These are phyloP conservation scores for Clitoria ternatea DNA, from an alignment of 306 rosid species.

Conservation along the genomic window DNA sequence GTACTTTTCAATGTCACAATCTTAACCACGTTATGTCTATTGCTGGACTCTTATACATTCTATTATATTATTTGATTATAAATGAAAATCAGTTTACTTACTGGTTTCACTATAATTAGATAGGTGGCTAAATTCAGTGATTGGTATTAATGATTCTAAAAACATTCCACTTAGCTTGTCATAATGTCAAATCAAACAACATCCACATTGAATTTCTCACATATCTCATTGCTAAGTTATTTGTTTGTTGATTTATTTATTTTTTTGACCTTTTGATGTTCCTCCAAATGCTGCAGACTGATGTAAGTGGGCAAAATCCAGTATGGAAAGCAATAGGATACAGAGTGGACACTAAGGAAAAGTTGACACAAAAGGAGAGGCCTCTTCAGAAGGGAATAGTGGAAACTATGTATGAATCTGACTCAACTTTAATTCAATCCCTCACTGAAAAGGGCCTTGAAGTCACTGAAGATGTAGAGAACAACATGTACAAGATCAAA, in stretches of 20 bases:
- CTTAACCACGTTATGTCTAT: background rate
- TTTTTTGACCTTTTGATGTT: background rate
- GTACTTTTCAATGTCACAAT: background rate
- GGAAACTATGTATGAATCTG: constrained; percentile 53
- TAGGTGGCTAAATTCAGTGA: background rate
- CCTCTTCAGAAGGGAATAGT: constrained; percentile 72
- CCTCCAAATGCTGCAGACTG: constrained; percentile 40
- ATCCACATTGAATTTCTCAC: background rate
- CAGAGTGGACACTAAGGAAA: constrained; percentile 47
- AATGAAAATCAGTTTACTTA: background rate
- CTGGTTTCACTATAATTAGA: background rate
- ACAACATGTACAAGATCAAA: constrained; percentile 57
- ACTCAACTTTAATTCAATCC: constrained; percentile 47
- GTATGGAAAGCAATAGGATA: constrained; percentile 77
- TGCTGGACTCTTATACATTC: too few species aligned
- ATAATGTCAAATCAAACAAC: background rate
- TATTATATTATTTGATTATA: background rate
- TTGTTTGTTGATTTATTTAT: background rate
- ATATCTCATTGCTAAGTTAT: background rate
- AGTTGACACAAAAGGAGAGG: constrained; percentile 45
- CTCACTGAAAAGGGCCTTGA: constrained; percentile 65
- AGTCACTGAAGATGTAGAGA: constrained; percentile 40
- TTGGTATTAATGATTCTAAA: background rate
- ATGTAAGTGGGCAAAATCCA: constrained; percentile 48
- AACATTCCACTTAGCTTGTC: background rate